Evolutionary conservation across 2,329 filamentous ascomycete species (phyloP).

Genomic region (Diaporthe citriasiana): DNA sequence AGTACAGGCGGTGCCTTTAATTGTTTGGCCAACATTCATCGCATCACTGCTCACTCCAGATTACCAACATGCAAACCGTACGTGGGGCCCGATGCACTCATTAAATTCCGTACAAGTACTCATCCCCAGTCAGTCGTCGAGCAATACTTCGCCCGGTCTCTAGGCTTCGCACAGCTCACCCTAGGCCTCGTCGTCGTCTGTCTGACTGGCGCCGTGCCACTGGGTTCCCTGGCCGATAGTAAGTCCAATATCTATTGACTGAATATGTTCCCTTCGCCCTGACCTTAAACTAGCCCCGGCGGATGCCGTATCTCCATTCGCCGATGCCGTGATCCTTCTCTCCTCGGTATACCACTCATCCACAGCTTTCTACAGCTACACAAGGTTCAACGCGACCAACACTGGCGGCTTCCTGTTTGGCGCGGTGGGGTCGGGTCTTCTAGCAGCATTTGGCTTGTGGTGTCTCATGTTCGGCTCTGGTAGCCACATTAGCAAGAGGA

Average conservation of each 20-base stretch:
- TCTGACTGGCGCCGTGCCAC: conserved; percentile 78
- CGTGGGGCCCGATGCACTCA: conserved; percentile 27
- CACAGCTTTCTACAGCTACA: conserved; percentile 77
- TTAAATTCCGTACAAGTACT: not conserved
- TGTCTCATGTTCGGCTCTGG: conserved; percentile 60
- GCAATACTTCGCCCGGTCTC: conserved; percentile 79
- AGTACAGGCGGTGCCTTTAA: conserved; percentile 62
- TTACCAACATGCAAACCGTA: conserved; percentile 51
- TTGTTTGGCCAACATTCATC: conserved; percentile 64
- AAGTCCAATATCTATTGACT: conserved; percentile 37
- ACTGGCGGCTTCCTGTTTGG: conserved; percentile 73
- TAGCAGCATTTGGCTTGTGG: conserved; percentile 77
- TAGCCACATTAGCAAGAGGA: conserved; percentile 54
- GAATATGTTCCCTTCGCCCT: not conserved
- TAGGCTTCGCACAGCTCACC: conserved; percentile 77
- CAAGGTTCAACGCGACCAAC: conserved; percentile 70
- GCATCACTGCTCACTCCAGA: conserved; percentile 58
- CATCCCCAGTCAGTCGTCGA: conserved; percentile 62
- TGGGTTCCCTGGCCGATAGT: conserved; percentile 66
- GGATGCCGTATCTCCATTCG: conserved; percentile 70
- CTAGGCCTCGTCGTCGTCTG: conserved; percentile 75
- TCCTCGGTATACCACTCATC: conserved; percentile 76
- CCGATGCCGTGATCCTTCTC: conserved; percentile 75
- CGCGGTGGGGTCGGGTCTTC: conserved; percentile 66
- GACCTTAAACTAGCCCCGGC: conserved; percentile 46